Evolutionary conservation across 208 protist genomes (phyloP), one percentile per base, ranked within the genome.

Genomic region (Strigomonas culicis): DNA sequence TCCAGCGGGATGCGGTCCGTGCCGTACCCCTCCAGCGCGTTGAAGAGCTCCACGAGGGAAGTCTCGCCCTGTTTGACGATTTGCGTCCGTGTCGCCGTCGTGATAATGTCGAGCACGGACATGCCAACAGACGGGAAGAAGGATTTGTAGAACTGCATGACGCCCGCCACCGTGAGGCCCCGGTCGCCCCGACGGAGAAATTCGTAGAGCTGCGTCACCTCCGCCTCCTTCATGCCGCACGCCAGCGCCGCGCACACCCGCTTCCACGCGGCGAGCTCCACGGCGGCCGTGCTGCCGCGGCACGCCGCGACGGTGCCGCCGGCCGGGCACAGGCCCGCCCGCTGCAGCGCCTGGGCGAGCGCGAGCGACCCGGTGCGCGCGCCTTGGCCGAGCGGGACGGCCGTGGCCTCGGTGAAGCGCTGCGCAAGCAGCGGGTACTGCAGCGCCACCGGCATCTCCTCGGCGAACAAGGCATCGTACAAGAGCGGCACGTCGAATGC

Each of bases 371-470:
- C 86, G 6, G 82, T 84, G n/a, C 22, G 39, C 19, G 8, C 32
- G 24, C 13, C 22, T 6, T 50, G 4, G 28, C 22, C 27, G 8
- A 44, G 41, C 7, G 74, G 55, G 24, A 79, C 78, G 27, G 69
- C 68, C 31, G 81, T 67, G 2, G 74, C 69, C 66, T 94, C 88
- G 4, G 83, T 75, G 22, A 91, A 84, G 28, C 79, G 77, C 0
- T 69, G 72, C 59, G 85, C 79, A 1, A 94, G 68, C 34, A 94
- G 63, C 25, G 78, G 68, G 70, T 84, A 94, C 53, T 86, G 77
- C 13, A 82, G 74, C 13, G 79, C 72, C 4, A 49, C 25, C n/a
- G 82, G 82, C 1, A 92, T 58, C 24, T 66, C 59, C 10, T 79
- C 73, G 11, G 67, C 34, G 61, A 87, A 89, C 15, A 94, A 61